Evolutionary conservation across 2,329 filamentous ascomycete species (phyloP), one percentile per base, ranked within the genome.

Genomic region (Myriosclerotinia scirpicola): DNA sequence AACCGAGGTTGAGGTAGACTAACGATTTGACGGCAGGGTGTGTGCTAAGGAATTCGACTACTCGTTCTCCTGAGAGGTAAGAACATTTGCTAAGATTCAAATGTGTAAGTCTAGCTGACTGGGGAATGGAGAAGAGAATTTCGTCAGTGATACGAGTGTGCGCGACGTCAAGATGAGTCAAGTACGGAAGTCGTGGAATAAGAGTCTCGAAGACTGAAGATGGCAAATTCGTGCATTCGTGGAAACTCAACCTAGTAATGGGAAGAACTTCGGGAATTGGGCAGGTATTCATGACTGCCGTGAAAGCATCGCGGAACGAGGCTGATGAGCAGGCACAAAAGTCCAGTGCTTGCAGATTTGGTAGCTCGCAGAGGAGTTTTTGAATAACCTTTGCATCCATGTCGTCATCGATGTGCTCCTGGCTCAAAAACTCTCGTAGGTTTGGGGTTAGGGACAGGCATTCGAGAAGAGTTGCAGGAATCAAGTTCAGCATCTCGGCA

Each of bases 321-420:
- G 82, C 78, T 5, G 89, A 90, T 15, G 90, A 89, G 78, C 89
- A 91, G 67, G 88, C 91, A 71, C 90, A 92, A 74, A 94, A 90
- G 76, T 95, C 91, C 30, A 94, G 74, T 1, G 89, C 90, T 68
- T 84, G 82, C 64, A 95, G 79, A 62, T 81, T 79, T 1, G 87
- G 85, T 68, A 92, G 81, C 12, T 83, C 85, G 69, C 86, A 86
- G 73, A 94, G 87, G 53, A 95, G 80, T 77, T 91, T 92, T 69
- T 82, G 81, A 54, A 94, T 78, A 22, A 94, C 88, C 20, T 84
- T 81, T n/a, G 81, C 80, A 72, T 87, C 84, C 56, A 94, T 81
- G 72, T 95, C 91, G 60, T 89, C 87, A 75, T 93, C 90, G 63
- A 95, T 82, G 72, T 94, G 90, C 78, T 95, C 91, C 79, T 93